A percentile compares a stretch with the other conserved stretches of the same genome.
Evolutionary conservation across 1,284 basidiomycete genomes (phyloP).

Genomic region (Pascua sp.): DNA sequence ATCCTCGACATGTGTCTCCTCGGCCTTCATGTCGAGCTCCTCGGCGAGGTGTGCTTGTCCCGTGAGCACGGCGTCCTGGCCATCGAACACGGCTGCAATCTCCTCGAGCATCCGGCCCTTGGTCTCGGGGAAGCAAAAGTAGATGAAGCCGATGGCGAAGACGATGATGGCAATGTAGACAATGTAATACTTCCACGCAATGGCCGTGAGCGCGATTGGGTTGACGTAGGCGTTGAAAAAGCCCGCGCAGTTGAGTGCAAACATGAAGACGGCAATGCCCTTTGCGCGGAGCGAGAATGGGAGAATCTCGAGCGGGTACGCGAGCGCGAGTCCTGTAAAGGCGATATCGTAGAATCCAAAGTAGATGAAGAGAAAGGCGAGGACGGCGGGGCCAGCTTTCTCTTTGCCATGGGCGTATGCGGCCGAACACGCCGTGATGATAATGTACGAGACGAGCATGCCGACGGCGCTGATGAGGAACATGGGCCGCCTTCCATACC

Average conservation of each 20-base stretch:
- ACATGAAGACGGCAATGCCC: conserved; percentile 15
- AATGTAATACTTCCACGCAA: conserved; percentile 43
- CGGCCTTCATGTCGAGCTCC: no score
- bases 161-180: conserved; percentile 41
- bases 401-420: conserved; percentile 5
- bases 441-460: conserved; percentile 10
- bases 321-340: conserved; percentile 5
- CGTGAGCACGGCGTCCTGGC: background rate
- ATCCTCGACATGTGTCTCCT: no score
- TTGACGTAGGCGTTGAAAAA: conserved; percentile 80
- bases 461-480: conserved; percentile 19
- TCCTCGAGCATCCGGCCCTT: conserved; percentile 33
- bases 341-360: conserved; percentile 37
- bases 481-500: conserved; percentile 28
- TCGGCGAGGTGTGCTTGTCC: no score
- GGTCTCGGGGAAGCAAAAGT: conserved; percentile 39
- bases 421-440: conserved; percentile 24
- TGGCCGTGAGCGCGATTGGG: conserved; percentile 61
- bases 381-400: conserved; percentile 25
- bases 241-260: conserved; percentile 50
- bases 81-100: conserved; percentile 25
- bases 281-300: conserved; percentile 29
- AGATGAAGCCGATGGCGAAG: conserved; percentile 6
- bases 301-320: conserved; percentile 29
- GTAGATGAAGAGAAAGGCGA: conserved; percentile 49